phyloP scores from a whole-genome alignment of 192 early-diverging fungal genomes.

The Jimgerdemannia lactiflua region DNA sequence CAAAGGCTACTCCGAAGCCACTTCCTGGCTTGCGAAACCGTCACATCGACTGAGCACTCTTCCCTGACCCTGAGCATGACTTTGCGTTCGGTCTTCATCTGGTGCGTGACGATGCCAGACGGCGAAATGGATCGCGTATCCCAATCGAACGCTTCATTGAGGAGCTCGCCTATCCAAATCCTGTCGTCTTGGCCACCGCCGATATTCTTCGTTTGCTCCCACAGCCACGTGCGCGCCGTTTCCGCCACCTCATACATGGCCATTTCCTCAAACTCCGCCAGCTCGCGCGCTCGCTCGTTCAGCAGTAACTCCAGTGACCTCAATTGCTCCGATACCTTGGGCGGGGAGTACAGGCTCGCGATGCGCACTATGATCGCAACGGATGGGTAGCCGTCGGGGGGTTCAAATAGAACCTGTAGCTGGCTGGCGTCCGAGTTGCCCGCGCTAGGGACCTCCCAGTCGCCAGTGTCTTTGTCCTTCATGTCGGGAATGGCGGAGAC shows the following conservation, averaged over 20 bases:
- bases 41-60: background rate
- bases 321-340: background rate
- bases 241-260: slow-evolving; percentile 15
- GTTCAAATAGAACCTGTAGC: slow-evolving; percentile 11
- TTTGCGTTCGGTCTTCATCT: slow-evolving; percentile 7
- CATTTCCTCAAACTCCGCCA: slow-evolving; percentile 10
- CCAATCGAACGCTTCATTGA: slow-evolving; percentile 7
- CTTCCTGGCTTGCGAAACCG: slow-evolving; percentile 3
- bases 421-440: background rate
- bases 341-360: background rate
- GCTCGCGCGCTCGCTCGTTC: background rate
- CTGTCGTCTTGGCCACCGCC: background rate
- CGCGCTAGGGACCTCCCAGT: background rate
- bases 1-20: slow-evolving; percentile 7
- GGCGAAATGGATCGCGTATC: slow-evolving; percentile 12
- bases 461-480: background rate
- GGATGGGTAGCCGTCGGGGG: slow-evolving; percentile 3
- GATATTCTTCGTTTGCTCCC: slow-evolving; percentile 1
- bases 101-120: slow-evolving; percentile 3
- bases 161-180: slow-evolving; percentile 2
- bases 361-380: background rate
- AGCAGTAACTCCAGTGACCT: slow-evolving; percentile 1
- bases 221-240: slow-evolving; percentile 7
- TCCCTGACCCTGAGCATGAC: slow-evolving; percentile 6
- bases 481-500: background rate